phyloP scores from a whole-genome alignment of 2,329 filamentous ascomycete species.

The Didymella sp. region DNA sequence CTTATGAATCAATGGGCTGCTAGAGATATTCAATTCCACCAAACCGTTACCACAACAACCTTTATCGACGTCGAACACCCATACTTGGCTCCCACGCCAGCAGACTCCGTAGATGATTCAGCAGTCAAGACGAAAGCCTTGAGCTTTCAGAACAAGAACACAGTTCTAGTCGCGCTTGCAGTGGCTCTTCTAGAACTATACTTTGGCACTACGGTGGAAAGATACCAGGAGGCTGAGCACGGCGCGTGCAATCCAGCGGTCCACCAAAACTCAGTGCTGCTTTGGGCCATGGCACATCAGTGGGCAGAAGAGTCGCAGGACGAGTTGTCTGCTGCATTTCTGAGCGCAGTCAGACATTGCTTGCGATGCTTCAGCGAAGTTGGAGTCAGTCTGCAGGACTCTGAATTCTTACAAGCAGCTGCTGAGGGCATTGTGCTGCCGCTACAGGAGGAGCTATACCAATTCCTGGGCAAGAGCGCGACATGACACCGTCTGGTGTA shows the following conservation, averaged over 20 bases:
- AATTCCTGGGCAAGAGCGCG: constrained; percentile 44
- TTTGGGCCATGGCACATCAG: constrained; percentile 44
- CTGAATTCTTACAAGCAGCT: constrained; percentile 46
- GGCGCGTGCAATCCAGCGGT: constrained; percentile 21
- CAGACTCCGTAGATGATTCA: not conserved
- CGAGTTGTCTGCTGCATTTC: constrained; percentile 47
- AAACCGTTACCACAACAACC: constrained; percentile 23
- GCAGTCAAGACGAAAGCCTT: constrained; percentile 8
- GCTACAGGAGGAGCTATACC: constrained; percentile 46
- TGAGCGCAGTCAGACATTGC: constrained; percentile 45
- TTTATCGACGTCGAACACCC: constrained; percentile 43
- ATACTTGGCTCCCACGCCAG: constrained; percentile 35
- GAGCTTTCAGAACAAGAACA: constrained; percentile 45
- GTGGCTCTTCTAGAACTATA: constrained; percentile 47
- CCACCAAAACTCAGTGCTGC: constrained; percentile 37
- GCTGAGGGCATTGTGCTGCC: constrained; percentile 49
- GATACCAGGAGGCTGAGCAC: constrained; percentile 36
- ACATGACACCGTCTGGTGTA: constrained; percentile 16
- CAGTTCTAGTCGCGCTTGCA: constrained; percentile 44
- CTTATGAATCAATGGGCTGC: constrained; percentile 44
- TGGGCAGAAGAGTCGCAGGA: constrained; percentile 46
- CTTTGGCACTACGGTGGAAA: constrained; percentile 45
- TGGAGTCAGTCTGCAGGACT: constrained; percentile 42
- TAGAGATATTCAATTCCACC: constrained; percentile 46
- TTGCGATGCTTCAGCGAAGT: constrained; percentile 46